Base-by-base conservation (phyloP, 1,284 basidiomycete genomes). In the Cryptococcus amylolentus region DNA sequence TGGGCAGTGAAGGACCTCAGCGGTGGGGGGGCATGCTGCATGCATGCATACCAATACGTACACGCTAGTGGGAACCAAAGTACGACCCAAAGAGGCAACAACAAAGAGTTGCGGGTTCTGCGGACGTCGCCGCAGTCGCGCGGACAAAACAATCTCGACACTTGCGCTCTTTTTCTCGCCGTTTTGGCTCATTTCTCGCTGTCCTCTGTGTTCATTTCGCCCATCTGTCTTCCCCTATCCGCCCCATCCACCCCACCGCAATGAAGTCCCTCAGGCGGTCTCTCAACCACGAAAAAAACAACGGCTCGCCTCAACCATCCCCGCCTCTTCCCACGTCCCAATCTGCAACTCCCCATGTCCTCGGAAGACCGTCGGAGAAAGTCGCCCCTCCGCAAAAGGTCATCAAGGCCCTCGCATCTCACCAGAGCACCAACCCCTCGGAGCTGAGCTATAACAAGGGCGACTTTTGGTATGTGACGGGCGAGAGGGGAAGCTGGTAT, bases 381-480 rank as follows among this genome's bases (percentile, higher is more conserved):
- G 84, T 89, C 57, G 78, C 86, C 5, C 93, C 93, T 2, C 93
- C 96, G 1, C 89, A 95, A 78, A 95, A 93, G 75, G 94, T 98
- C 71, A 96, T 99, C 69, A 87, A 90, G 57, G 94, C 96, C 5
- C 81, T 89, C 61, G 77, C 82, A 27, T 75, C 83, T 20, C 87
- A 93, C 78, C 79, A 83, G 44, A 85, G 90, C 2, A 81, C 83
- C 55, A 84, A 86, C 0, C 89, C 92, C 0, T 87, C 91, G 70
- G 88, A 98, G 71, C 84, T 99, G 54, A 86, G 89, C 44, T 98
- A 98, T 74, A 82, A 85, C 64, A 89, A 89, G 77, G 96, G 96
- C 61, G 96, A 99, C 80, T 98, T 98, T 79, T 98, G 97, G 81
- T 91, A 98, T 78, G 94, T 98, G 57, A 82, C 91, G 38, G 84